phyloP scores from a whole-genome alignment of 352 stramenopile genomes.

The Globisporangium iwayamae region DNA sequence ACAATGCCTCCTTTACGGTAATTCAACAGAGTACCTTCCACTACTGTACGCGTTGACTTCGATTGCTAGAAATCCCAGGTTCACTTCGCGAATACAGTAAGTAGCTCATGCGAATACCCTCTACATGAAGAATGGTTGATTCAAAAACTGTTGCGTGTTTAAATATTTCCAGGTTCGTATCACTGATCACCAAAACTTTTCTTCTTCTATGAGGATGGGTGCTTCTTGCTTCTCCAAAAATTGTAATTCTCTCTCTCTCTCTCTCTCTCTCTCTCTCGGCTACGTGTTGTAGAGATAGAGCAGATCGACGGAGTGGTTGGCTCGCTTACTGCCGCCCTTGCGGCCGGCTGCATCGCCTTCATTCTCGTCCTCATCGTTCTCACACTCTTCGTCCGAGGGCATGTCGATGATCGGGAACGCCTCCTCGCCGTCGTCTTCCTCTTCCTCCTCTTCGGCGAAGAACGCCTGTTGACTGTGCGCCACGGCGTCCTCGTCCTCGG shows the following conservation, averaged over 20 bases:
- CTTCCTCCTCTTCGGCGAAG: slow-evolving; percentile 17
- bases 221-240: neutral
- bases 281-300: slow-evolving; percentile 12
- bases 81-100: no score
- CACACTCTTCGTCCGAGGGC: slow-evolving; percentile 7
- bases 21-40: no score
- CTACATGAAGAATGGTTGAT: no score
- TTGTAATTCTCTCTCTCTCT: neutral
- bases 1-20: no score
- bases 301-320: slow-evolving; percentile 12
- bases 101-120: neutral
- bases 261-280: no score
- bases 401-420: slow-evolving; percentile 16
- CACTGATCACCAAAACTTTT: no score
- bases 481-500: slow-evolving; percentile 10
- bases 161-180: neutral
- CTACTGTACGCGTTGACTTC: no score
- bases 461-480: slow-evolving; percentile 7
- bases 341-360: neutral
- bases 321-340: neutral
- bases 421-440: slow-evolving; percentile 9
- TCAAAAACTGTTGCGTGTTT: neutral
- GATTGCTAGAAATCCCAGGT: no score
- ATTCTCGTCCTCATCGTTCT: neutral
- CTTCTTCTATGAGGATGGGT: no score